Evolutionary conservation across 257 asterid genomes (phyloP), one percentile per base, ranked within the genome.

Genomic region (Solanum rostratum): DNA sequence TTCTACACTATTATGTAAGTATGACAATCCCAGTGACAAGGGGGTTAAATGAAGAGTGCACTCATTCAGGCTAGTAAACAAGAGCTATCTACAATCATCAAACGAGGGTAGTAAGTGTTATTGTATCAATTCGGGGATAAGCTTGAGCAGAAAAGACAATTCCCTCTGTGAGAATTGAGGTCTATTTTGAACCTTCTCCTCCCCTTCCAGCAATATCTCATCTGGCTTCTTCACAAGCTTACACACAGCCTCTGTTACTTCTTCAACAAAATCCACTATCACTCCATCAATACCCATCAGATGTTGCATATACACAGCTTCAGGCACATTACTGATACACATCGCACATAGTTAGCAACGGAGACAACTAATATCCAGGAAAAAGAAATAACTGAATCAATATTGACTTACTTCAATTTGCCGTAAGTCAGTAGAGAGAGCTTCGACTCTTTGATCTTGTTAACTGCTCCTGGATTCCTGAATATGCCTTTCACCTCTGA

Each of bases 251-350:
- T 87, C 95, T 7, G 98, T 85, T 33, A 97, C 91, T 87, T 94
- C 97, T 85, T 88, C 57, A 12, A 97, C 97, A 59, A 94, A 84
- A 88, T 97, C 99, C 3, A 95, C 98, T 5, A 97, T 97, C 86
- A 94, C 98, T 19, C 98, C 99, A 3, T 97, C 98, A 1, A 97
- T 83, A 5, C 99, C 98, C 99, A 97, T 94, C 86, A 97, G 76
- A 55, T 97, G 93, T 85, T 97, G 99, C 89, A 97, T 82, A 69
- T 95, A 92, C 79, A 97, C 98, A 0, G 98, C 99, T 81, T 95
- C 99, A 18, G 92, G 62, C 80, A 94, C 98, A 53, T 97, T 95
- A 54, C 97, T 94, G 91, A 29, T 22, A 37, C 1, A 20, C 10
- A 19, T 7, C 29, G 22, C 18, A 7, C 9, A 59, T 0, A 6